These are phyloP conservation scores for Eragrostis curvula DNA, from an alignment of 176 grass and related monocot species.

Conservation along the genomic window DNA sequence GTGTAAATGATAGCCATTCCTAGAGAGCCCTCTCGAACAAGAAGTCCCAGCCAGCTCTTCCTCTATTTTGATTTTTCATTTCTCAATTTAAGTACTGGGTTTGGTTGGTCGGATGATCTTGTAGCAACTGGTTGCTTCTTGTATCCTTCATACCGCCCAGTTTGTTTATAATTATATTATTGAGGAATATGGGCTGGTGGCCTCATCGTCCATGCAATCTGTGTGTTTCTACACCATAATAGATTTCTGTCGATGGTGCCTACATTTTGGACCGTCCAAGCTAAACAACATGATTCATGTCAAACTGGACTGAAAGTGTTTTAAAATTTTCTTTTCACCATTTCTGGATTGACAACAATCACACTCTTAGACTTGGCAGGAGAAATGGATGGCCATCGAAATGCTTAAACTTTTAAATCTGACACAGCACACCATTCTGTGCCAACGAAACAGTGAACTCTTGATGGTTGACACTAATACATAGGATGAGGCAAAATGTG, in stretches of 20 bases:
- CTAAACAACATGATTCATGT: not conserved
- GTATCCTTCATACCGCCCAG: slow-evolving; percentile 4
- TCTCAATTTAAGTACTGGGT: slow-evolving; percentile 26
- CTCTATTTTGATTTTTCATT: slow-evolving; percentile 30
- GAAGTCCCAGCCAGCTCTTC: slow-evolving; percentile 22
- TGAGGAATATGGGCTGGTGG: not conserved
- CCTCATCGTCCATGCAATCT: slow-evolving; percentile 43
- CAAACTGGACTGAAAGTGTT: not conserved
- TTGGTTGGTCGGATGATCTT: slow-evolving; percentile 13
- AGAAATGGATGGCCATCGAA: not conserved
- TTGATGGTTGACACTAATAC: no score
- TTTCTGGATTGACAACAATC: no score
- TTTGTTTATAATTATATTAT: slow-evolving; percentile 28
- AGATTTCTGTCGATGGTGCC: slow-evolving; percentile 50
- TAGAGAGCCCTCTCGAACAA: slow-evolving; percentile 70
- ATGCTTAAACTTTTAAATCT: not conserved
- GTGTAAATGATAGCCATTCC: slow-evolving; percentile 60
- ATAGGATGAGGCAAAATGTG: no score
- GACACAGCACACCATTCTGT: not conserved
- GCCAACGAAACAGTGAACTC: no score
- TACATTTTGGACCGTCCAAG: not conserved
- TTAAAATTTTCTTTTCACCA: no score
- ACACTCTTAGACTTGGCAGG: not conserved
- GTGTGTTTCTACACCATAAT: not conserved
- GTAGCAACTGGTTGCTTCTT: slow-evolving; percentile 17